These are phyloP conservation scores for Lagenidium sp. DNA, from an alignment of 352 stramenopile species.

Conservation along the genomic window DNA sequence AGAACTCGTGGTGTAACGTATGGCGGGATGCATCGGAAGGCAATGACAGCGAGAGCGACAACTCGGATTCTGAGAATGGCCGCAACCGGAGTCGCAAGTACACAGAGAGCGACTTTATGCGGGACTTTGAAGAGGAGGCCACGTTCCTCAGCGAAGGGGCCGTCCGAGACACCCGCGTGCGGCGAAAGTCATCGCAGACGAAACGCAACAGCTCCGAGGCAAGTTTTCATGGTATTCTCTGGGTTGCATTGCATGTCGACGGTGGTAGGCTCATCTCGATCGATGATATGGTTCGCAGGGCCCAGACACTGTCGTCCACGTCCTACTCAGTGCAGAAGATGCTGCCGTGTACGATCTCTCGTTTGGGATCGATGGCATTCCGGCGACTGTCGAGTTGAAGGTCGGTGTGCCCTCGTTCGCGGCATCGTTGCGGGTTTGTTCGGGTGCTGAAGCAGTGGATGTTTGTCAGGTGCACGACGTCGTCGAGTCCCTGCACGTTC, in stretches of 20 bases:
- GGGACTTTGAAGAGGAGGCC: slow-evolving; percentile 71
- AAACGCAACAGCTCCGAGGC: slow-evolving; percentile 6
- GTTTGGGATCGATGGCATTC: slow-evolving; percentile 57
- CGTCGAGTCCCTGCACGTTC: not conserved
- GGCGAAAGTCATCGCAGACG: not conserved
- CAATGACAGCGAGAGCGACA: slow-evolving; percentile 35
- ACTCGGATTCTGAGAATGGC: slow-evolving; percentile 19
- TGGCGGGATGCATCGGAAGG: no score
- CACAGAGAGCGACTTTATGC: slow-evolving; percentile 69
- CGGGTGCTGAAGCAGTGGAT: slow-evolving; percentile 39
- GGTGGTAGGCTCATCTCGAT: no score
- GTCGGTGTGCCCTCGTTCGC: no score
- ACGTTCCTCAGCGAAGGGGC: slow-evolving; percentile 19
- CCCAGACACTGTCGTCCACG: no score
- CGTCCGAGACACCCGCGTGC: slow-evolving; percentile 9
- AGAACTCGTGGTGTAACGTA: no score
- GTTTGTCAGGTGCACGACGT: not conserved
- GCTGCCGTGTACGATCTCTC: slow-evolving; percentile 41
- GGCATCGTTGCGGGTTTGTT: slow-evolving; percentile 45
- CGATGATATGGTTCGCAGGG: no score
- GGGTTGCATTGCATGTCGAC: no score
- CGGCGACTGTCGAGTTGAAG: slow-evolving; percentile 51
- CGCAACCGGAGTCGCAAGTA: slow-evolving; percentile 51
- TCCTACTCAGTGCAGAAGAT: slow-evolving; percentile 57
- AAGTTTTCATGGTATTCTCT: no score